Evolutionary conservation across 2,329 filamentous ascomycete genomes (phyloP).

Genomic region (Neonectria faginata): DNA sequence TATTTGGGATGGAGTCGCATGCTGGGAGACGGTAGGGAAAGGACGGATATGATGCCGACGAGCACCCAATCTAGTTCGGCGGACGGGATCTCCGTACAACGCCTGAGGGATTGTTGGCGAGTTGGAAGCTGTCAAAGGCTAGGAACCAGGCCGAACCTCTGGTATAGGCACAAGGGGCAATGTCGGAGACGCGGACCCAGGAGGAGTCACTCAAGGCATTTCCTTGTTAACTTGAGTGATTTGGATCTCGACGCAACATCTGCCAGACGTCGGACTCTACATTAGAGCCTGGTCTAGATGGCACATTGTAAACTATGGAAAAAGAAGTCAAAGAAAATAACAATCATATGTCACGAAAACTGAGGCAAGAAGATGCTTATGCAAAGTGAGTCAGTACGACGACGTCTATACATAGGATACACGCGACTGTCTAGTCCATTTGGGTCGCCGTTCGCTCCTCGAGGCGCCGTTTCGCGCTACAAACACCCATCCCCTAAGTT

Average conservation of each 20-base stretch:
- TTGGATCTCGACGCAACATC: constrained; percentile 25
- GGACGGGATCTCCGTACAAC: constrained; percentile 47
- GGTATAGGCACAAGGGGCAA: constrained; percentile 23
- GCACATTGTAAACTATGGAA: constrained; percentile 42
- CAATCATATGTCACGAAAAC: constrained; percentile 30
- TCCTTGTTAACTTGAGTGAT: constrained; percentile 21
- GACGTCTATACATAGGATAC: constrained; percentile 53
- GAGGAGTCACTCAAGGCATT: constrained; percentile 22
- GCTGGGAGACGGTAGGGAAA: constrained; percentile 37
- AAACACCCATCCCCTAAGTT: constrained; percentile 32
- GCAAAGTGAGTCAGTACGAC: constrained; percentile 47
- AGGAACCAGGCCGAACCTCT: constrained; percentile 24
- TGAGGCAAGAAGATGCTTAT: constrained; percentile 22
- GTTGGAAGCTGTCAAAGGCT: constrained; percentile 28
- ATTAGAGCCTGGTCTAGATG: constrained; percentile 27
- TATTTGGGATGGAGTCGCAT: constrained; percentile 42
- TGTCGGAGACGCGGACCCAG: constrained; percentile 31
- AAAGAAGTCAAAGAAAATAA: constrained; percentile 42
- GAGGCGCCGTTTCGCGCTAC: constrained; percentile 41
- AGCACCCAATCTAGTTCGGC: constrained; percentile 43
- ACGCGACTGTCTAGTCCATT: constrained; percentile 49
- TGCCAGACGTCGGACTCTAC: constrained; percentile 25
- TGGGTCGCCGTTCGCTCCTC: constrained; percentile 37
- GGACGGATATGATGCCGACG: constrained; percentile 33
- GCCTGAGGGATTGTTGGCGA: constrained; percentile 31